Percentiles rank a stretch among this genome's conserved stretches.
Evolutionary conservation across 305 asterid species (phyloP).

Genomic region (Rubia tinctorum): DNA sequence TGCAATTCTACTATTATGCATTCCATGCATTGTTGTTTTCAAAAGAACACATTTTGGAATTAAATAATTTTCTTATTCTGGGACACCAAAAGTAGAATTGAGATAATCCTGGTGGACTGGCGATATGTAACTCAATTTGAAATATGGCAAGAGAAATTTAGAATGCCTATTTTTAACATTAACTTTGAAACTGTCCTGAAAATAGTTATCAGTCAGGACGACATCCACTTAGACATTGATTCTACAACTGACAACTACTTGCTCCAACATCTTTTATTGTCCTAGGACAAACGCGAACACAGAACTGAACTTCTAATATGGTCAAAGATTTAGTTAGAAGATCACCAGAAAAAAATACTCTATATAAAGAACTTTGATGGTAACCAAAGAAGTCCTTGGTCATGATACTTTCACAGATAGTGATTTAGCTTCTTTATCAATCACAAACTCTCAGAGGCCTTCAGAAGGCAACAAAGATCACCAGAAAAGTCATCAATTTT

Average conservation of each 20-base stretch:
- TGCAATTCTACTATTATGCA: background rate
- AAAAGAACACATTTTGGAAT: background rate
- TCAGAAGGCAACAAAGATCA: too few relatives aligned
- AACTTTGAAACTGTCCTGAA: background rate
- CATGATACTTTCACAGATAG: background rate
- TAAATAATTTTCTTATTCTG: background rate
- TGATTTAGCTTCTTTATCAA: background rate
- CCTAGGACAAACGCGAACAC: background rate
- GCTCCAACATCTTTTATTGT: background rate
- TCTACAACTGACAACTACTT: background rate
- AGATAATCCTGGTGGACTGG: too few relatives aligned
- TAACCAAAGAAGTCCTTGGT: background rate
- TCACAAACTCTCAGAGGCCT: background rate
- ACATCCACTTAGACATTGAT: background rate
- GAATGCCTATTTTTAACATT: background rate
- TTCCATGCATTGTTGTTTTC: background rate
- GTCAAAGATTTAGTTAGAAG: background rate
- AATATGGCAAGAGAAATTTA: background rate
- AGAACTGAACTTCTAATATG: background rate
- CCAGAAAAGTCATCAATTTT: background rate
- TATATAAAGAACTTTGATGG: background rate
- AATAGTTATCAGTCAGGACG: background rate
- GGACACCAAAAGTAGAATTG: background rate
- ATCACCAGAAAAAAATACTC: background rate
- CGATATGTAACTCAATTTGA: background rate